Conservation (phyloP, 108 stramenopile genomes). For the Chaetoceros muelleri region DNA sequence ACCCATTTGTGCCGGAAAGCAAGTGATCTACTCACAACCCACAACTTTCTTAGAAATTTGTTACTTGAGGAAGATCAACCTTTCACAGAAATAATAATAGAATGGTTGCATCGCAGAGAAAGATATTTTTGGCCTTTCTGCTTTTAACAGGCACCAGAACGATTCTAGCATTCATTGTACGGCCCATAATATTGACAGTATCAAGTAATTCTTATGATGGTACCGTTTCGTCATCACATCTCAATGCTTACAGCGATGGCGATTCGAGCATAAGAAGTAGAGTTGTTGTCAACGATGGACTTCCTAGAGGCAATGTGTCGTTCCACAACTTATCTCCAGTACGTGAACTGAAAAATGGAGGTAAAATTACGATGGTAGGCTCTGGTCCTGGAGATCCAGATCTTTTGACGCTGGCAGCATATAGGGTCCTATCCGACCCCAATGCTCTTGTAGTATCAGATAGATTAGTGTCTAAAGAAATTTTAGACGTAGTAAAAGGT, state of each 20-base stretch:
- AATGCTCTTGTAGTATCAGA: constrained; percentile 83
- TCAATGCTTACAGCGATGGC: neutral
- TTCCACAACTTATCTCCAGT: constrained; percentile 1
- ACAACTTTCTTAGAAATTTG: too few relatives aligned
- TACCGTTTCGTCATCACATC: neutral
- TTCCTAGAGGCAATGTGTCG: neutral
- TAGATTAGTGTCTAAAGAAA: constrained; percentile 85
- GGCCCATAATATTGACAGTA: neutral
- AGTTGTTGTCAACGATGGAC: neutral
- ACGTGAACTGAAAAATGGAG: constrained; percentile 38
- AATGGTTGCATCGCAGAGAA: too few relatives aligned
- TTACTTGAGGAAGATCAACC: too few relatives aligned
- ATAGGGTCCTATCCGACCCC: constrained; percentile 44
- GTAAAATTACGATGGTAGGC: constrained; percentile 73
- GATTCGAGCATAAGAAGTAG: neutral
- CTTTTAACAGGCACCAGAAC: too few relatives aligned
- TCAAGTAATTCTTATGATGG: neutral
- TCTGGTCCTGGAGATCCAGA: constrained; percentile 93
- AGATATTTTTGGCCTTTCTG: too few relatives aligned
- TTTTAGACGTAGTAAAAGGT: constrained; percentile 60
- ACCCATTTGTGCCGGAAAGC: too few relatives aligned
- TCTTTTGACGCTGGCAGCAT: constrained; percentile 84
- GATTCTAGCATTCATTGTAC: too few relatives aligned
- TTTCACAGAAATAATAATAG: too few relatives aligned
- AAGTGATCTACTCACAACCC: too few relatives aligned